Percentiles rank a stretch among this genome's conserved stretches.
Evolutionary conservation across 2,329 filamentous ascomycete species (phyloP).

Genomic region (Calonectria henricotiae): DNA sequence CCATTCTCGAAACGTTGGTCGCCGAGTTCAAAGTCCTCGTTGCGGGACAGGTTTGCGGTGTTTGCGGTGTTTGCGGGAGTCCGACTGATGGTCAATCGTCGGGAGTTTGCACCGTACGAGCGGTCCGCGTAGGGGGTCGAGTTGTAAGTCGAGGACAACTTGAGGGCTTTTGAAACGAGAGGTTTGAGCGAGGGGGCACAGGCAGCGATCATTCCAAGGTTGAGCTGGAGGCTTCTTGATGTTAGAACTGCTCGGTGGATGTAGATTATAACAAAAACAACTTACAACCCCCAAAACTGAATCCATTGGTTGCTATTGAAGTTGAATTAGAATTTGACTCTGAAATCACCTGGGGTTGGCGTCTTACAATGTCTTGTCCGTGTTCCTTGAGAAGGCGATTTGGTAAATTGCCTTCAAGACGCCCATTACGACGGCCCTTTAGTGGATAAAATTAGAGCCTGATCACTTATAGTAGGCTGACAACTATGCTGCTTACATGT

Average conservation of each 20-base stretch:
- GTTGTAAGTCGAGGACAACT: slow-evolving; percentile 43
- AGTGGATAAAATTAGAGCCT: background rate
- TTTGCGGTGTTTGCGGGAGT: slow-evolving; percentile 13
- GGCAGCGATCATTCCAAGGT: slow-evolving; percentile 60
- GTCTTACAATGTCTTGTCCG: slow-evolving; percentile 55
- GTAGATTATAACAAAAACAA: background rate
- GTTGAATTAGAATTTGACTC: background rate
- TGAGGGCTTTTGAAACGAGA: slow-evolving; percentile 54
- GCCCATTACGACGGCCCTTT: slow-evolving; percentile 60
- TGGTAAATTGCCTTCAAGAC: slow-evolving; percentile 60
- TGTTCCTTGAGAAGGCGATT: slow-evolving; percentile 54
- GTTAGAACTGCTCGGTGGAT: slow-evolving; percentile 39
- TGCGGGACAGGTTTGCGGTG: slow-evolving; percentile 28
- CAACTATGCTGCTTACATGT: slow-evolving; percentile 54
- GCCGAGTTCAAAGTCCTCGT: slow-evolving; percentile 39
- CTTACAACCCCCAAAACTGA: slow-evolving; percentile 58
- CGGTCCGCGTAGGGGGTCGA: slow-evolving; percentile 32
- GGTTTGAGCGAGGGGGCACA: slow-evolving; percentile 61
- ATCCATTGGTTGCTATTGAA: slow-evolving; percentile 47
- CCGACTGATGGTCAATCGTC: slow-evolving; percentile 27
- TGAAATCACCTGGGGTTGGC: background rate
- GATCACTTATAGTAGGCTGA: background rate
- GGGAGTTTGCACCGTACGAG: slow-evolving; percentile 32
- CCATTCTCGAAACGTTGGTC: slow-evolving; percentile 34
- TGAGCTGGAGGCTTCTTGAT: slow-evolving; percentile 59